Evolutionary conservation across 139 green algal genomes (phyloP), one percentile per base, ranked within the genome.

Genomic region (Yamagishiella unicocca): DNA sequence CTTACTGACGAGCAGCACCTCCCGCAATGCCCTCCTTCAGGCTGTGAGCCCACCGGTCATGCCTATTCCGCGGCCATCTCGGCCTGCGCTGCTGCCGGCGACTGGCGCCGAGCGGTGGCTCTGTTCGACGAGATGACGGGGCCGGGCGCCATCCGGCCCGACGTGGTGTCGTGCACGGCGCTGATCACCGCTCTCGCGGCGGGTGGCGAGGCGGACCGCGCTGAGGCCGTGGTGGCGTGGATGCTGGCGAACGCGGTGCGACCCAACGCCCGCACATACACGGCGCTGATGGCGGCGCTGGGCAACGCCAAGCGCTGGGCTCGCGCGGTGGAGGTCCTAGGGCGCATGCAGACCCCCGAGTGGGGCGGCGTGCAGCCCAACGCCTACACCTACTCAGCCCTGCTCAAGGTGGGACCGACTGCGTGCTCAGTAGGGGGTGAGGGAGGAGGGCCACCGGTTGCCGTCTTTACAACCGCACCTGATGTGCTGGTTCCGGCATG

Each of bases 151-250:
- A 95, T 98, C 66, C 87, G 92, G 66, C 95, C 96, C 22, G 95
- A 98, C 64, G 96, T 98, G 1, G 96, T 98, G 42, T 97, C 95
- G 24, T 98, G 96, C 89, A 98, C 96, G 3, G 95, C 96, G 2
- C 93, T 98, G 5, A 93, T 98, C 82, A 94, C 92, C 27, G 96
- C 96, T 0, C 93, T 98, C 77, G 96, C 92, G 2, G 90, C 95
- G 2, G 95, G 93, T 35, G 96, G 93, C 7, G 94, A 98, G 90
- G 87, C 90, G 29, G 87, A 95, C 83, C 91, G 91, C 46, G 93
- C 95, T 31, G 92, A 97, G 86, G 89, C 88, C 1, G 93, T 95
- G 29, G 92, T 96, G 2, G 46, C 89, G 35, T 96, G 93, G 93
- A 96, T 96, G 93, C 87, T 93, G 42, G 53, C 33, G 25, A 90